These are phyloP conservation scores for Cutaneotrichosporon cutaneum DNA, from an alignment of 1,284 basidiomycete species.

Conservation along the genomic window DNA sequence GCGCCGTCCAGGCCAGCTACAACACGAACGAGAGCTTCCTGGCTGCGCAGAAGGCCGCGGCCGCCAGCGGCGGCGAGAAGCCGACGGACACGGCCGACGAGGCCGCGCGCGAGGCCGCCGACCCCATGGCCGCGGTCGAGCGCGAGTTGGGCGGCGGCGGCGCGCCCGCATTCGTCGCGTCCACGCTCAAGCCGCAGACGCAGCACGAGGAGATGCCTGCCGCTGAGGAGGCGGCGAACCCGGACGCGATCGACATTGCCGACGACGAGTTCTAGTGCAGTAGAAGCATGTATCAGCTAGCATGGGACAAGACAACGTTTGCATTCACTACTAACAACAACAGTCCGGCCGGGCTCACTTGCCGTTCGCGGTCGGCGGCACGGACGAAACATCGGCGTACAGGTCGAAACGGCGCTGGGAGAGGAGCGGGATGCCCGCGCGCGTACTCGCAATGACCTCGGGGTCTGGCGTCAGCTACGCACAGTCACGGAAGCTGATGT, in stretches of 20 bases:
- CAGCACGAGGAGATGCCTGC: constrained; percentile 35
- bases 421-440: constrained; percentile 76
- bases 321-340: background rate
- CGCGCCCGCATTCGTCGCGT: constrained; percentile 65
- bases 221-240: constrained; percentile 39
- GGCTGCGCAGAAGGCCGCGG: constrained; percentile 76
- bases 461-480: constrained; percentile 59
- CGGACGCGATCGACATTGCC: constrained; percentile 52
- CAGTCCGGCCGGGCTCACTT: constrained; percentile 43
- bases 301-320: constrained; percentile 5
- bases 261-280: constrained; percentile 47
- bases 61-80: constrained; percentile 52
- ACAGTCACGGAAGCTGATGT: background rate
- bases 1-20: constrained; percentile 96
- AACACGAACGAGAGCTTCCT: constrained; percentile 88
- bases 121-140: constrained; percentile 60
- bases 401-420: constrained; percentile 59
- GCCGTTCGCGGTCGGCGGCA: constrained; percentile 5
- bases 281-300: constrained; percentile 8
- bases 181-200: constrained; percentile 50
- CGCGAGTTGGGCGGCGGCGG: constrained; percentile 62
- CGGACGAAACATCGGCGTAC: constrained; percentile 19
- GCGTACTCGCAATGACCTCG: constrained; percentile 61
- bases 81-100: constrained; percentile 41
- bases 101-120: constrained; percentile 53